Evolutionary conservation across 257 asterid species (phyloP).

Genomic region (Rhazya stricta): DNA sequence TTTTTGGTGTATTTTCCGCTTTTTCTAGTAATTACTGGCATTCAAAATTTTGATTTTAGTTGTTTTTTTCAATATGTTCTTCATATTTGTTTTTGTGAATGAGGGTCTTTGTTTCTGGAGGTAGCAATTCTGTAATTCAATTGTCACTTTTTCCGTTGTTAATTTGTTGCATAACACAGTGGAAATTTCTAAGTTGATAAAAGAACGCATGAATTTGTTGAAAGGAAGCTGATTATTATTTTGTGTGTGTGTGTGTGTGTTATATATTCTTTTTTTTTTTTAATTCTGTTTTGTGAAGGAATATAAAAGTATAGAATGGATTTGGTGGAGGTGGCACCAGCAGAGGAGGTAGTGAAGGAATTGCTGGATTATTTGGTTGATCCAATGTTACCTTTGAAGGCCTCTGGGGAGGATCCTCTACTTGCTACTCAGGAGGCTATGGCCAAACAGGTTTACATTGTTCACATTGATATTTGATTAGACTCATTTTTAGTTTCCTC

Average conservation of each 20-base stretch:
- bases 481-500: neutral
- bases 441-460: constrained; percentile 55
- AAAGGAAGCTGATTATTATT: neutral
- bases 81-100: neutral
- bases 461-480: neutral
- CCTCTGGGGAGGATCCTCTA: constrained; percentile 28
- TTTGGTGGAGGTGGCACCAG: constrained; percentile 13
- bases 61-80: neutral
- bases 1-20: neutral
- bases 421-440: constrained; percentile 32
- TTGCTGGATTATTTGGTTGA: constrained; percentile 45
- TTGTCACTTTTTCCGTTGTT: neutral
- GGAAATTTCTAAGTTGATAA: neutral
- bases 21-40: too few relatives aligned
- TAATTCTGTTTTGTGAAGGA: neutral
- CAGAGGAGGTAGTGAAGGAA: constrained; percentile 40
- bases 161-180: neutral
- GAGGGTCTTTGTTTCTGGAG: neutral
- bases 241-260: too few relatives aligned
- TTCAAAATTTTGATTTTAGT: neutral
- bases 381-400: constrained; percentile 40
- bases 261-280: neutral
- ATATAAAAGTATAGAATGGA: neutral
- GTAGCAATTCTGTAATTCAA: neutral
- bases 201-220: neutral